These are phyloP conservation scores for Platanthera guangdongensis DNA, from an alignment of 106 monocot species.

Conservation along the genomic window DNA sequence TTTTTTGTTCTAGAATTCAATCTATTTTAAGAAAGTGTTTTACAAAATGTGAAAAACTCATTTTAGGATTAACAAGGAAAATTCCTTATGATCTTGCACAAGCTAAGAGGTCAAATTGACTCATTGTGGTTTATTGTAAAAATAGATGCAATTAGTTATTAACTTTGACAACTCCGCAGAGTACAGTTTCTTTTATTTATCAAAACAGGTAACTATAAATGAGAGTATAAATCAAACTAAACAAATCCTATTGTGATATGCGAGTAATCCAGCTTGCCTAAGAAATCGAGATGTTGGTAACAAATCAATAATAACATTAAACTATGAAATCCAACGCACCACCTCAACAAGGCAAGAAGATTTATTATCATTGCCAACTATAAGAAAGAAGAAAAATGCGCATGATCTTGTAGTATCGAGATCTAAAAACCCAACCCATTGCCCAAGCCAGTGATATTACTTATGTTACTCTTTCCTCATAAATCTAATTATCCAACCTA, in stretches of 20 bases:
- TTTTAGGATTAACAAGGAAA: too few species aligned
- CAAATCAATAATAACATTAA: background rate
- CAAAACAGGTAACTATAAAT: background rate
- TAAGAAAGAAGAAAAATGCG: background rate
- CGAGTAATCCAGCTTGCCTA: slow-evolving; percentile 77
- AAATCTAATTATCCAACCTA: too few species aligned
- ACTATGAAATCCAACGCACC: background rate
- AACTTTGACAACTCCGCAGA: background rate
- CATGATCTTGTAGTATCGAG: slow-evolving; percentile 11
- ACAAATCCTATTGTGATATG: slow-evolving; percentile 46
- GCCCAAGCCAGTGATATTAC: too few species aligned
- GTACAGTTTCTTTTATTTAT: background rate
- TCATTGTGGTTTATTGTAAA: background rate
- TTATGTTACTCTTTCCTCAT: too few species aligned
- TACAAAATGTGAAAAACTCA: too few species aligned
- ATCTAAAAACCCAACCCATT: too few species aligned
- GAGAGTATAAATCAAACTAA: background rate
- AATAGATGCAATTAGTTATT: background rate
- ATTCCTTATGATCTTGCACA: too few species aligned
- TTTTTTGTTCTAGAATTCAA: too few species aligned
- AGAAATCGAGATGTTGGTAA: background rate
- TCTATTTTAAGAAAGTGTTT: too few species aligned
- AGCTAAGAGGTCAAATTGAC: background rate
- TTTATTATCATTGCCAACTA: background rate
- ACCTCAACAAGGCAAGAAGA: background rate